Evolutionary conservation across 2,329 filamentous ascomycete species (phyloP).

Genomic region (Verticillium nubilum): DNA sequence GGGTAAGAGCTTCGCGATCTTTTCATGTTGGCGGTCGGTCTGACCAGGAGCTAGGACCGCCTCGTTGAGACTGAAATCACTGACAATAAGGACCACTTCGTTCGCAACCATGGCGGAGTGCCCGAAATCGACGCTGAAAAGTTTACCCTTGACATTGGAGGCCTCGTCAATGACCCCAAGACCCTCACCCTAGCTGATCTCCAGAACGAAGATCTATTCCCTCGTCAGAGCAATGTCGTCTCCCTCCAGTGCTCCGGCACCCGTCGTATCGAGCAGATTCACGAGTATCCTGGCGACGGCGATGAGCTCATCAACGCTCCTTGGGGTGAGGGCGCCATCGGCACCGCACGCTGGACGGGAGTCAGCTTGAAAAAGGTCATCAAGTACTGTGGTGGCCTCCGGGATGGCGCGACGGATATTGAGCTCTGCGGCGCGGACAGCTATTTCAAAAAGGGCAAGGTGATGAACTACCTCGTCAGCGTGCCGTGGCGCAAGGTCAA

Average conservation of each 20-base stretch:
- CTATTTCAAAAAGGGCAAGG: slow-evolving; percentile 63
- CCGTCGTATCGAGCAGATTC: slow-evolving; percentile 63
- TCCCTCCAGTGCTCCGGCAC: slow-evolving; percentile 67
- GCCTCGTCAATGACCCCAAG: slow-evolving; percentile 54
- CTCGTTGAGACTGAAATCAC: slow-evolving; percentile 56
- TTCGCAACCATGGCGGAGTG: slow-evolving; percentile 68
- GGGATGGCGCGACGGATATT: slow-evolving; percentile 50
- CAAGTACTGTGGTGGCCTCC: slow-evolving; percentile 61
- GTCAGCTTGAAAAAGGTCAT: slow-evolving; percentile 65
- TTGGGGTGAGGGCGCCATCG: slow-evolving; percentile 64
- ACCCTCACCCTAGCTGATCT: slow-evolving; percentile 54
- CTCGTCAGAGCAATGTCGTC: slow-evolving; percentile 50
- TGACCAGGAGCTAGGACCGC: slow-evolving; percentile 29
- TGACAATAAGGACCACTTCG: slow-evolving; percentile 53
- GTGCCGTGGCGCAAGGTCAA: slow-evolving; percentile 66
- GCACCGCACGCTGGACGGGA: slow-evolving; percentile 58
- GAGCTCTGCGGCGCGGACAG: slow-evolving; percentile 68
- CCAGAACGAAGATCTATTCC: slow-evolving; percentile 54
- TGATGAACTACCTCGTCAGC: slow-evolving; percentile 62
- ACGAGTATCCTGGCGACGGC: slow-evolving; percentile 59
- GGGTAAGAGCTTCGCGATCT: not conserved
- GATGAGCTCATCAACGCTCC: slow-evolving; percentile 52
- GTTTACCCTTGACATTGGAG: slow-evolving; percentile 50
- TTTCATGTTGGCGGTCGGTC: not conserved
- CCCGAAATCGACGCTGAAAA: slow-evolving; percentile 56